A percentile compares a stretch with the other conserved stretches of the same genome.
Conservation (phyloP, 805 yeast species). For the Suhomyces tanzawaensis region DNA sequence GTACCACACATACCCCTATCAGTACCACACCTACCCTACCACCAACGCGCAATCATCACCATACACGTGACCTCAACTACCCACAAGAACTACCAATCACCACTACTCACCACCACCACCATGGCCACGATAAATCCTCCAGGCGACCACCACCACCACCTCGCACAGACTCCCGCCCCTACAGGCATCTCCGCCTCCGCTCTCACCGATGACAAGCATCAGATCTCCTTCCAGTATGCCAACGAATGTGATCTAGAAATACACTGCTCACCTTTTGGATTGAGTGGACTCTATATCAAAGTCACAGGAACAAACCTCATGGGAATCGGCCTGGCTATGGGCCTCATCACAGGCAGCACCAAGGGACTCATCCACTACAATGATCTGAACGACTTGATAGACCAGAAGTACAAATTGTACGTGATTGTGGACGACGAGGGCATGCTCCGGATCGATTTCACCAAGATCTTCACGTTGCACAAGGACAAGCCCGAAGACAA, state of each 20-base stretch:
- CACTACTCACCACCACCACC: too few species aligned
- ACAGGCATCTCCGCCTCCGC: too few species aligned
- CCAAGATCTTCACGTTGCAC: constrained; percentile 38
- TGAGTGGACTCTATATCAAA: constrained; percentile 50
- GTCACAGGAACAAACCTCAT: constrained; percentile 47
- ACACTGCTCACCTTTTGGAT: constrained; percentile 57
- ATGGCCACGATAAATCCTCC: too few species aligned
- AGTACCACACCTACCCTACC: too few species aligned
- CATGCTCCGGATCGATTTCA: constrained; percentile 49
- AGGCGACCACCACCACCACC: too few species aligned
- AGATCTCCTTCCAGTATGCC: constrained; percentile 40
- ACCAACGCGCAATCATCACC: too few species aligned
- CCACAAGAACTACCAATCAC: too few species aligned
- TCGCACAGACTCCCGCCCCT: too few species aligned
- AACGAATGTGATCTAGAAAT: constrained; percentile 52
- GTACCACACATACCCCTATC: too few species aligned
- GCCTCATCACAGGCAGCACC: constrained; percentile 51
- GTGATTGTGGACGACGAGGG: constrained; percentile 48
- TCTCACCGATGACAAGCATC: constrained; percentile 5
- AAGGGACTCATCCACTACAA: constrained; percentile 50
- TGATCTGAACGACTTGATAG: constrained; percentile 43
- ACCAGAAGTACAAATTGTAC: constrained; percentile 48
- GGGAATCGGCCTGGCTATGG: constrained; percentile 59
- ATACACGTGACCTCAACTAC: too few species aligned
- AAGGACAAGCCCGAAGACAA: constrained; percentile 12